Conservation (phyloP, 768 basidiomycete species). For the Lyophyllum shimeji region DNA sequence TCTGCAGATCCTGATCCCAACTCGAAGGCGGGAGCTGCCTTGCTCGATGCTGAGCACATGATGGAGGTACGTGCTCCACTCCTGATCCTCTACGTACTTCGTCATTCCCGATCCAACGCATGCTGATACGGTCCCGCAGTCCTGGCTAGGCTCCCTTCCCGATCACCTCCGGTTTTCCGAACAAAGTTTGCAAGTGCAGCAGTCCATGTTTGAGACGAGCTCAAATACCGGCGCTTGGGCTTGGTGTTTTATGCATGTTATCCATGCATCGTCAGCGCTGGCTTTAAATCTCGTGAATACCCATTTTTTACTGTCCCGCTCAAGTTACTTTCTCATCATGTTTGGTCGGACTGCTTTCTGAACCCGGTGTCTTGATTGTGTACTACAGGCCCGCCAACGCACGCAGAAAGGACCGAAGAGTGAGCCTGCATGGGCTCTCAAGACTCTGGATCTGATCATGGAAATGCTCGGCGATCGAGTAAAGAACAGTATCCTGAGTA, state of each 20-base stretch:
- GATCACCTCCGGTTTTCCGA: slow-evolving; percentile 71
- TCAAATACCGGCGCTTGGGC: slow-evolving; percentile 82
- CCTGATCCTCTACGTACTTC: slow-evolving; percentile 3
- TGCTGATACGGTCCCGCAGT: slow-evolving; percentile 3
- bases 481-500: slow-evolving; percentile 47
- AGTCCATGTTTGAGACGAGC: slow-evolving; percentile 77
- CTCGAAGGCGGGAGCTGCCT: slow-evolving; percentile 31
- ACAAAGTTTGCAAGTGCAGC: slow-evolving; percentile 65
- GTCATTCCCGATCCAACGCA: neutral
- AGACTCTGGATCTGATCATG: slow-evolving; percentile 42
- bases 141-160: slow-evolving; percentile 67
- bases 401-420: slow-evolving; percentile 33
- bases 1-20: slow-evolving; percentile 34
- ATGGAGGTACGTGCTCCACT: slow-evolving; percentile 36
- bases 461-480: slow-evolving; percentile 49
- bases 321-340: neutral
- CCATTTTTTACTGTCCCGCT: slow-evolving; percentile 8
- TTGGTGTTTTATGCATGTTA: slow-evolving; percentile 72
- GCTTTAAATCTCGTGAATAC: slow-evolving; percentile 61
- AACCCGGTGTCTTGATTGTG: slow-evolving; percentile 6
- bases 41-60: slow-evolving; percentile 44
- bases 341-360: slow-evolving; percentile 4
- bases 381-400: slow-evolving; percentile 37
- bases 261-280: slow-evolving; percentile 68
- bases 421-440: slow-evolving; percentile 44